Evolutionary conservation across 164 flowering plant species (phyloP).

Genomic region (Tetracentron sinense): DNA sequence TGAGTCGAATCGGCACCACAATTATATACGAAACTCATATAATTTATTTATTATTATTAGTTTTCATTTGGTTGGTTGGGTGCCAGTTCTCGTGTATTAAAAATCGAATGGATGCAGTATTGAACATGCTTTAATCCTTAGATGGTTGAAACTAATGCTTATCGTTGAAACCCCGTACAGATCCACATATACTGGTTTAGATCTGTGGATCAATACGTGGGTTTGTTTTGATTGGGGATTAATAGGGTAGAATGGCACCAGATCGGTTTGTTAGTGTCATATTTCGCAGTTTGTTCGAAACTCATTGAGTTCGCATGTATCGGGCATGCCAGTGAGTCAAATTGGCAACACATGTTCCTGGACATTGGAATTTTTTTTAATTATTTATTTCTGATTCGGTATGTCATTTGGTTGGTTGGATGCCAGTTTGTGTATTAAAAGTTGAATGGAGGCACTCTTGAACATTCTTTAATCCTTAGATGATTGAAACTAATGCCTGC

Average conservation of each 20-base stretch:
- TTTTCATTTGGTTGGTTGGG: background rate
- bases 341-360: no score
- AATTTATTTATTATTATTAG: no score
- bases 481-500: background rate
- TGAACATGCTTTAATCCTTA: background rate
- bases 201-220: background rate
- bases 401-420: background rate
- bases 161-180: background rate
- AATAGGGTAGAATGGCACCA: no score
- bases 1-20: no score
- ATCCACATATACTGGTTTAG: background rate
- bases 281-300: no score
- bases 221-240: no score
- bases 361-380: no score
- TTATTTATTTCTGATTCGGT: no score
- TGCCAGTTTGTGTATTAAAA: background rate
- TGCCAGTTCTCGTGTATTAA: background rate
- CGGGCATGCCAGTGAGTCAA: no score
- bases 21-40: no score
- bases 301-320: no score
- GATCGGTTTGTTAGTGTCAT: no score
- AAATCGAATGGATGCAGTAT: background rate
- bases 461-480: background rate
- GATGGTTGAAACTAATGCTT: background rate
- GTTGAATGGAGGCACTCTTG: background rate